Evolutionary conservation across 345 rosid species (phyloP), one percentile per base, ranked within the genome.

Genomic region (Populus nigra): DNA sequence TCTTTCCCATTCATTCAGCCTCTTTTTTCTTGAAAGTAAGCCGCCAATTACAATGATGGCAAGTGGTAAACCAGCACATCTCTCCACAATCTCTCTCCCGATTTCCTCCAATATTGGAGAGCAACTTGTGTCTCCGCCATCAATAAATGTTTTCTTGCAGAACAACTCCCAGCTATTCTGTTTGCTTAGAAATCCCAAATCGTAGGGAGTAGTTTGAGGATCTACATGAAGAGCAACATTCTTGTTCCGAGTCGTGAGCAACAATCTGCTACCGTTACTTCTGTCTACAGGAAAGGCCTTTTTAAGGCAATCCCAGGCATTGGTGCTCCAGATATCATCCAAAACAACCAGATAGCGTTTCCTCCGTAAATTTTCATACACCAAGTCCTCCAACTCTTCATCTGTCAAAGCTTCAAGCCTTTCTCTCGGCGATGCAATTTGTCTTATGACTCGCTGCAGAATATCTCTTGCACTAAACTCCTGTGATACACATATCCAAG

Each of bases 11-110:
- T 82, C 84, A 25, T 65, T 43, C 22, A 68, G 49, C 65, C 74
- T 76, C 69, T 8, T 73, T 77, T 80, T 83, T 25, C 31, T 76
- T 35, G 81, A 77, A 36, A 83, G 83, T 73, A 83, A 41, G 17
- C 83, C 81, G 33, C 83, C 83, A 18, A 79, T 55, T 9, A 83
- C 83, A 73, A 83, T 65, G 16, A 83, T 77, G 69, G 83, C 83
- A 12, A 83, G 73, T 8, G 86, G 86, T 9, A 83, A 61, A 66
- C 83, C 83, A 22, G 74, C 71, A 66, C 84, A 83, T 74, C 76
- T 77, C 38, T 49, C 81, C 12, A 80, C 81, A 23, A 83, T 80
- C 68, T 80, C 74, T 8, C 63, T 72, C 53, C 86, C 83, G 2
- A 38, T 71, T 65, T 83, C 80, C 71, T 80, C 83, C 41, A 80